A percentile compares a stretch with the other conserved stretches of the same genome.
Conservation (phyloP, 2,329 filamentous ascomycete genomes). For the Bipolaris zeicola region DNA sequence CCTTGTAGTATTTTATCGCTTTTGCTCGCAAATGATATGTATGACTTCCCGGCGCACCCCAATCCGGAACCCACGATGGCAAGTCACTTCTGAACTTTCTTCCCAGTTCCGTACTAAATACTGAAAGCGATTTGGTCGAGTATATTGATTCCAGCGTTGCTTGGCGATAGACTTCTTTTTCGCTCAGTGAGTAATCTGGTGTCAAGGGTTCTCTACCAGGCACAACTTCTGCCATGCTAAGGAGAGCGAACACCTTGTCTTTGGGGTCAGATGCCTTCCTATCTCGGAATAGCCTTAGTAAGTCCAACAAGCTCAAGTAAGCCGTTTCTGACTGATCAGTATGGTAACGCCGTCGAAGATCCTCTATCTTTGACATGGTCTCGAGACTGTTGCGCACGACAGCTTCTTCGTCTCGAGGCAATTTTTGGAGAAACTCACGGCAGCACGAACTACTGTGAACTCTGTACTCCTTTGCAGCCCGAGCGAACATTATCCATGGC, state of each 20-base stretch:
- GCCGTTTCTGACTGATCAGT: background rate
- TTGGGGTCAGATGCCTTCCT: background rate
- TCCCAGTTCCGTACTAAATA: constrained; percentile 20
- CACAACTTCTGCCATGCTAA: constrained; percentile 2
- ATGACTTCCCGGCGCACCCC: constrained; percentile 14
- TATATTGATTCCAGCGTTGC: background rate
- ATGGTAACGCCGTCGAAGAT: background rate
- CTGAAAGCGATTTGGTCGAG: background rate
- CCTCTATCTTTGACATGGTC: background rate
- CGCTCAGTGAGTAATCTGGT: constrained; percentile 5
- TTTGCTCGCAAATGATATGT: constrained; percentile 1
- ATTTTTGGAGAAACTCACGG: background rate
- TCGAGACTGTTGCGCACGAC: background rate
- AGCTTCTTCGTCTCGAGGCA: constrained; percentile 10
- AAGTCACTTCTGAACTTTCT: constrained; percentile 23
- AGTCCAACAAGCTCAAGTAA: constrained; percentile 8
- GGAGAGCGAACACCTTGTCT: background rate
- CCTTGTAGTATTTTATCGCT: background rate
- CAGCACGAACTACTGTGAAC: background rate
- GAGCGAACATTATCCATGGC: background rate
- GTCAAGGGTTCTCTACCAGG: background rate
- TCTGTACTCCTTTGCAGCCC: background rate
- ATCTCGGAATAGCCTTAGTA: background rate
- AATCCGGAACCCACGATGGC: constrained; percentile 32
- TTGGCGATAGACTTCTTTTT: background rate